These are phyloP conservation scores for Aspergillus intermedius DNA, from an alignment of 2,329 filamentous ascomycete genomes.

Conservation along the genomic window DNA sequence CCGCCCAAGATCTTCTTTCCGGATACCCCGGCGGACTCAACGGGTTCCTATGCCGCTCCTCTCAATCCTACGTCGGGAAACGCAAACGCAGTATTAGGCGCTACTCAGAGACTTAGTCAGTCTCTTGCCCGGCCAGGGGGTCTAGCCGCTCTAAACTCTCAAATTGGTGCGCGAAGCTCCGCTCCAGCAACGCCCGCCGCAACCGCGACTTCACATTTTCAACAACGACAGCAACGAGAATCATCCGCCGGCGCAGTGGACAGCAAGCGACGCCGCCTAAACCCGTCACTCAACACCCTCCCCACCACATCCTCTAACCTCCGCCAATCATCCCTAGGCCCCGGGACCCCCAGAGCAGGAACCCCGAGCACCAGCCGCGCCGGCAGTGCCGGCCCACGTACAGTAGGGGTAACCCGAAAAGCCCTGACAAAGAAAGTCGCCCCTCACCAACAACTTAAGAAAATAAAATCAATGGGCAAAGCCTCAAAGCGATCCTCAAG, in stretches of 20 bases:
- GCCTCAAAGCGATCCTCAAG: constrained; percentile 39
- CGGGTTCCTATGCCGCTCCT: constrained; percentile 36
- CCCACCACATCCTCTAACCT: constrained; percentile 50
- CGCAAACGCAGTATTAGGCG: constrained; percentile 46
- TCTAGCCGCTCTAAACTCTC: constrained; percentile 36
- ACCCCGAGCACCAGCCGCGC: constrained; percentile 50
- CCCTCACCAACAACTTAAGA: constrained; percentile 47
- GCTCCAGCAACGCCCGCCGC: constrained; percentile 39
- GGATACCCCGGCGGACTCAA: constrained; percentile 38
- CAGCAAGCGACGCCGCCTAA: constrained; percentile 54
- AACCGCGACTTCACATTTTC: constrained; percentile 32
- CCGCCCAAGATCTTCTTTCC: constrained; percentile 46
- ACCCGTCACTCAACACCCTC: constrained; percentile 47
- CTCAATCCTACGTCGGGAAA: constrained; percentile 53
- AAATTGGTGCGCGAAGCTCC: constrained; percentile 34
- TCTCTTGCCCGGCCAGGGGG: constrained; percentile 19
- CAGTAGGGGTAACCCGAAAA: constrained; percentile 37
- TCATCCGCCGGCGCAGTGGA: constrained; percentile 49
- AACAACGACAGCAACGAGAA: constrained; percentile 46
- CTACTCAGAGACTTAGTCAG: constrained; percentile 45
- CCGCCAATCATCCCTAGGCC: constrained; percentile 56
- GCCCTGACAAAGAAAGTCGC: constrained; percentile 49
- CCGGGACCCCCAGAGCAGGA: constrained; percentile 56
- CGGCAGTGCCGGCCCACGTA: constrained; percentile 52
- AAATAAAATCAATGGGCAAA: constrained; percentile 34